Conservation (phyloP, 2,329 filamentous ascomycete genomes). For the Xylariales sp. region DNA sequence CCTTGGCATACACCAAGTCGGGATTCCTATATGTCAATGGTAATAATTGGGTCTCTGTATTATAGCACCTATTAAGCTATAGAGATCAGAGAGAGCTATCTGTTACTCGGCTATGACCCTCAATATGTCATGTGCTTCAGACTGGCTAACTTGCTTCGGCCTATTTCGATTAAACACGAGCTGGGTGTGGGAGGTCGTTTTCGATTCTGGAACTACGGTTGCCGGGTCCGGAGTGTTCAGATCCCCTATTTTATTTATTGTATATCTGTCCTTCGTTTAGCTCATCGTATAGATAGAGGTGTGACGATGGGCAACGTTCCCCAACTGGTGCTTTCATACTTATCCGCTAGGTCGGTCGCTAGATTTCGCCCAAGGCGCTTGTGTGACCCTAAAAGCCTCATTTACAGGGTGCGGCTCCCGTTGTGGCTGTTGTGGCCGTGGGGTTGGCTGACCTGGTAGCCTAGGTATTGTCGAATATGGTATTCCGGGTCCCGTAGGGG, state of each 20-base stretch:
- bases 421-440: slow-evolving; percentile 40
- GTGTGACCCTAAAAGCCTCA: slow-evolving; percentile 33
- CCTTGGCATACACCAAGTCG: neutral
- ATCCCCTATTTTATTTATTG: neutral
- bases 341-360: slow-evolving; percentile 47
- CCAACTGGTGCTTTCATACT: neutral
- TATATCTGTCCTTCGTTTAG: neutral
- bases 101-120: neutral
- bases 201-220: neutral
- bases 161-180: too few species aligned
- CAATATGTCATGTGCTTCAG: neutral
- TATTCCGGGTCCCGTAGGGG: slow-evolving; percentile 48
- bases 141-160: neutral
- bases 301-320: neutral
- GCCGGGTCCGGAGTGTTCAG: neutral
- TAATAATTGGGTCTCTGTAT: neutral
- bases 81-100: neutral
- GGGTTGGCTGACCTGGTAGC: slow-evolving; percentile 39
- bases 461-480: slow-evolving; percentile 45
- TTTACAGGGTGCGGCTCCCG: slow-evolving; percentile 37
- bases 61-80: neutral
- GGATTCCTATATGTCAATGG: neutral
- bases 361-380: slow-evolving; percentile 47
- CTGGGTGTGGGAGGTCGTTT: neutral
- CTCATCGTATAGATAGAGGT: neutral